Conservation (phyloP, 2,329 filamentous ascomycete species). For the Beauveria rudraprayagi region DNA sequence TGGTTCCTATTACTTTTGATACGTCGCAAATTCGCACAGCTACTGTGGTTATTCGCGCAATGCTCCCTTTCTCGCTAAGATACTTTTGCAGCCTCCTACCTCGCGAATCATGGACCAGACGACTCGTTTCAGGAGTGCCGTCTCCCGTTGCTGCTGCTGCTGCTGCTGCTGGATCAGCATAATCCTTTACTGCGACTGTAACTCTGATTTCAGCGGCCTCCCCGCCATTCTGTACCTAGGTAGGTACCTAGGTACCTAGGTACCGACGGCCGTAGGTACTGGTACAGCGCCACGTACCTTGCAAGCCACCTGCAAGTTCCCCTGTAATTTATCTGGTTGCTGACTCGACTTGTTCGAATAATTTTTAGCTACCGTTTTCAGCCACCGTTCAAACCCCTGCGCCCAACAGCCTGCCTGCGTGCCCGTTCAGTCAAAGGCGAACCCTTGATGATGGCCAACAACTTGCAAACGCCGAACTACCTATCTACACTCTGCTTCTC, state of each 20-base stretch:
- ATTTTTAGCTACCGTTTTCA: neutral
- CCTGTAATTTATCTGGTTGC: neutral
- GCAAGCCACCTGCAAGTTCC: neutral
- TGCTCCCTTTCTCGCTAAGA: too few relatives aligned
- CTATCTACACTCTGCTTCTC: neutral
- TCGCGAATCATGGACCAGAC: neutral
- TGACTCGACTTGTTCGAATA: neutral
- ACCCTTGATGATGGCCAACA: neutral
- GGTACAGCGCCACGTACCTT: neutral
- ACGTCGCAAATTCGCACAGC: too few relatives aligned
- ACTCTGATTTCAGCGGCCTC: neutral
- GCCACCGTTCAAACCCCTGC: slow-evolving; percentile 1
- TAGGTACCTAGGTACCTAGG: too few relatives aligned
- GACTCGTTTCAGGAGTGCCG: neutral
- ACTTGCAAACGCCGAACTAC: neutral
- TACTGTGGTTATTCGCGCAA: too few relatives aligned
- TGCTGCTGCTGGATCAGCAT: neutral
- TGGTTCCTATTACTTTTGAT: too few relatives aligned
- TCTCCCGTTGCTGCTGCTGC: too few relatives aligned
- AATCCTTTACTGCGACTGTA: neutral
- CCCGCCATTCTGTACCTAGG: neutral
- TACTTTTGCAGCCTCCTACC: neutral
- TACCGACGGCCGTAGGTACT: neutral
- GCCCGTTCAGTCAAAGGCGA: neutral
- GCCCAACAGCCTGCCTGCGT: slow-evolving; percentile 1